These are phyloP conservation scores for Rhamnella rubrinervis DNA, from an alignment of 331 rosid species.

Conservation along the genomic window DNA sequence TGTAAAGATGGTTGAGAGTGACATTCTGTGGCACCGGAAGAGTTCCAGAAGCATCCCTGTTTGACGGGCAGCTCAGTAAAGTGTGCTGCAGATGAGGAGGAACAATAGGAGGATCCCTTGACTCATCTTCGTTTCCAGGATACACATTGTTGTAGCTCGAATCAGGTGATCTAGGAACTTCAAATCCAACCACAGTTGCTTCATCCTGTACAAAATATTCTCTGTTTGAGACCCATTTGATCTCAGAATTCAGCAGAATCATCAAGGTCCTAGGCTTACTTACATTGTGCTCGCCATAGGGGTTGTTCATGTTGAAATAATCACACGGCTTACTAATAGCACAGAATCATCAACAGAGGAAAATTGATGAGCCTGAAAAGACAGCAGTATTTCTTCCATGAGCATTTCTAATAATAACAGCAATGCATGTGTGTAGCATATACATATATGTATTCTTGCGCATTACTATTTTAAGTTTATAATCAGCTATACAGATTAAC, in stretches of 20 bases:
- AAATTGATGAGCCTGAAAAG: constrained; percentile 52
- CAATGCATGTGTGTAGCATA: neutral
- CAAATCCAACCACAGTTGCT: constrained; percentile 78
- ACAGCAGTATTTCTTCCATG: constrained; percentile 20
- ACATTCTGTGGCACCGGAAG: constrained; percentile 67
- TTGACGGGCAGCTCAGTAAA: constrained; percentile 56
- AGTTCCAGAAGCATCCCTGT: constrained; percentile 47
- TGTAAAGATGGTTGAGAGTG: constrained; percentile 87
- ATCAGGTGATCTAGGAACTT: constrained; percentile 84
- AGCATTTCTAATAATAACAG: neutral
- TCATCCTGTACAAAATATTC: constrained; percentile 56
- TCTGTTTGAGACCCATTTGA: constrained; percentile 24
- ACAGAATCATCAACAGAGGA: constrained; percentile 47
- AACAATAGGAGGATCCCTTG: constrained; percentile 77
- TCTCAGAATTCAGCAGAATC: constrained; percentile 20
- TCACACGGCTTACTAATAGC: constrained; percentile 27
- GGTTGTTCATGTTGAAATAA: constrained; percentile 64
- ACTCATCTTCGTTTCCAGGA: constrained; percentile 70
- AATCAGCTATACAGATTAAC: neutral
- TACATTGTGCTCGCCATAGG: constrained; percentile 54
- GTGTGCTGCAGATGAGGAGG: constrained; percentile 85
- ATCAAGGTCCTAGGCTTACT: constrained; percentile 49
- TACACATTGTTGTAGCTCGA: constrained; percentile 70
- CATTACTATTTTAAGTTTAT: neutral
- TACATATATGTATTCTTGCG: neutral